A percentile compares a stretch with the other conserved stretches of the same genome.
These are phyloP conservation scores for Aspergillus sp. DNA, from an alignment of 2,329 filamentous ascomycete genomes.

Conservation along the genomic window DNA sequence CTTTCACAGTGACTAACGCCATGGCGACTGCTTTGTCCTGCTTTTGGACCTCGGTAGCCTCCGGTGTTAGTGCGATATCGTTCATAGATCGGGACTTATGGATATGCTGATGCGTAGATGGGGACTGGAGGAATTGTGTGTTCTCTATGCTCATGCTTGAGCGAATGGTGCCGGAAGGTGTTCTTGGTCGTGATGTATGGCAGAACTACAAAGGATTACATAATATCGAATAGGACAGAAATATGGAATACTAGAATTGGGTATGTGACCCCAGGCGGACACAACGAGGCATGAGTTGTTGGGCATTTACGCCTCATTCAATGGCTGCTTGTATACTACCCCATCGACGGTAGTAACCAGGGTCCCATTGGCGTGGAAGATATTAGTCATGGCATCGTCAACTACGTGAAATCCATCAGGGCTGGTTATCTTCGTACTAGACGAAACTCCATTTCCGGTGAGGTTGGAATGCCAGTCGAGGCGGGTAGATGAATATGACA, in stretches of 20 bases:
- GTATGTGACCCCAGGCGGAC: too few relatives aligned
- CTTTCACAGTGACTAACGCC: background rate
- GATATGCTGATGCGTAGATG: background rate
- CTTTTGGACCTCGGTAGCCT: background rate
- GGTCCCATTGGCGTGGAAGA: slow-evolving; percentile 47
- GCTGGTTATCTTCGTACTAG: slow-evolving; percentile 44
- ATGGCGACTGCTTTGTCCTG: background rate
- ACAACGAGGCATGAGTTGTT: too few relatives aligned
- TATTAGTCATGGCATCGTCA: slow-evolving; percentile 42
- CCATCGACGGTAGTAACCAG: slow-evolving; percentile 44
- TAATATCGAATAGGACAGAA: too few relatives aligned
- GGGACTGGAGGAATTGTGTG: too few relatives aligned
- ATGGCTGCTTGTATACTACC: slow-evolving; percentile 41
- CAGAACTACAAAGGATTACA: too few relatives aligned
- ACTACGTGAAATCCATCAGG: slow-evolving; percentile 44
- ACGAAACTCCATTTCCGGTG: slow-evolving; percentile 31
- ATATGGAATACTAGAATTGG: too few relatives aligned
- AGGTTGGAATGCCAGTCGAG: slow-evolving; percentile 47
- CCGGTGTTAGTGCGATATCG: too few relatives aligned
- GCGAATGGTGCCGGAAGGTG: too few relatives aligned
- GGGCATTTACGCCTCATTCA: slow-evolving; percentile 32
- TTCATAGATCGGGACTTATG: background rate
- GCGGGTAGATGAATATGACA: slow-evolving; percentile 23
- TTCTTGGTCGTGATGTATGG: too few relatives aligned
- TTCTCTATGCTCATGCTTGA: too few relatives aligned